Conservation (phyloP, 306 rosid species). For the barrel medic (Medicago truncatula) region DNA sequence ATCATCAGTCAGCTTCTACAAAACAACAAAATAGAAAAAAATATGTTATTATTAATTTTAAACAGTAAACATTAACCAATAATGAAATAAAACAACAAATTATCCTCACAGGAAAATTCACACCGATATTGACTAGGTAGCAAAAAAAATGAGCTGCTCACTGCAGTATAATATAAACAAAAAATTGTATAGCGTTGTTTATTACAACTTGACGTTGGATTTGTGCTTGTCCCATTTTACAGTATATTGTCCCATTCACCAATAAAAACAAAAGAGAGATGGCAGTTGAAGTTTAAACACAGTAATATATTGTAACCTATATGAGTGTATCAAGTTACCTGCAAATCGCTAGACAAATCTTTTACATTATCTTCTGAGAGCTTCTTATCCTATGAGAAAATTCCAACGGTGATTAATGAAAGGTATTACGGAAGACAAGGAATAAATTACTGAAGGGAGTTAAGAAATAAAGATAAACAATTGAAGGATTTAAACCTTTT, state of each 20-base stretch:
- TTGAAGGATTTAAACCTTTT: constrained; percentile 73
- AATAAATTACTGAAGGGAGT: constrained; percentile 25
- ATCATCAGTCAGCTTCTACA: constrained; percentile 87
- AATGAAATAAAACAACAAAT: neutral
- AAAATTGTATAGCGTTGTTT: neutral
- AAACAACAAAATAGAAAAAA: constrained; percentile 35
- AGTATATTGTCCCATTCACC: neutral
- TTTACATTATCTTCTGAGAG: constrained; percentile 89
- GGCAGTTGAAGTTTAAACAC: neutral
- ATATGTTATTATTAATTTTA: neutral
- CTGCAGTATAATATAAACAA: neutral
- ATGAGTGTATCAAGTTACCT: constrained; percentile 60
- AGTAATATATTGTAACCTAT: neutral
- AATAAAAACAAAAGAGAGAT: neutral
- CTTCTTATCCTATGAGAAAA: constrained; percentile 73
- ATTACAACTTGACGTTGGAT: neutral
- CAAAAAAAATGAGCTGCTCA: neutral
- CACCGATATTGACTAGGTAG: neutral
- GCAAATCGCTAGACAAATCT: constrained; percentile 88
- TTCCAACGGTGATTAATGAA: constrained; percentile 23
- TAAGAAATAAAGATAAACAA: constrained; percentile 23
- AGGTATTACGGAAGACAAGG: constrained; percentile 7
- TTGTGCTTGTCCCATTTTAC: neutral
- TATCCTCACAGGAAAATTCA: neutral
- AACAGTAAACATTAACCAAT: constrained; percentile 14